A percentile compares a stretch with the other conserved stretches of the same genome.
phyloP scores from a whole-genome alignment of 176 grass and related monocot species.

The Musa schizocarpa region DNA sequence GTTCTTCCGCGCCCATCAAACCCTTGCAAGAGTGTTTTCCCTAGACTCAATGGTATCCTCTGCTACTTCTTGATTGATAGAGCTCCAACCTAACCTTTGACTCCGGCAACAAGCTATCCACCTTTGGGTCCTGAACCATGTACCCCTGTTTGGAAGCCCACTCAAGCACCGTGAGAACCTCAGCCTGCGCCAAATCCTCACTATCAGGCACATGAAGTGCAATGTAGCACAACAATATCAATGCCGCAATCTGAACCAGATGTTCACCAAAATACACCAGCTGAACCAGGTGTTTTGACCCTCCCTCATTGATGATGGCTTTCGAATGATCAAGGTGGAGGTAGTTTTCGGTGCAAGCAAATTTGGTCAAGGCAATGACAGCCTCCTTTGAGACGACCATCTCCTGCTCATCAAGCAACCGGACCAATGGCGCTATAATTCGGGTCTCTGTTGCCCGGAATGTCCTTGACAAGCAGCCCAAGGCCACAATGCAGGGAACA shows the following conservation, averaged over 20 bases:
- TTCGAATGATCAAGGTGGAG: conserved; percentile 83
- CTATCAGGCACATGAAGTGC: conserved; percentile 78
- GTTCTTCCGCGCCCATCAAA: no score
- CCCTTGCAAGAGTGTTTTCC: no score
- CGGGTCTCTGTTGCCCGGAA: conserved; percentile 93
- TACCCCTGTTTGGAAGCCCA: conserved; percentile 80
- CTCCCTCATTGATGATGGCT: conserved; percentile 64
- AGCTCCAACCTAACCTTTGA: conserved; percentile 84
- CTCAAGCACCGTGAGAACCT: conserved; percentile 76
- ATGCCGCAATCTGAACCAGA: conserved; percentile 58
- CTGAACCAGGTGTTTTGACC: conserved; percentile 84
- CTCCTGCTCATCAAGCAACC: conserved; percentile 85
- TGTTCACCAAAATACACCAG: conserved; percentile 90
- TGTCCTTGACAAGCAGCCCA: conserved; percentile 87
- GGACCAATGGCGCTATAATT: conserved; percentile 77
- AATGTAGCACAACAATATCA: conserved; percentile 75
- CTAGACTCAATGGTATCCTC: conserved; percentile 43
- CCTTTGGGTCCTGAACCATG: conserved; percentile 65
- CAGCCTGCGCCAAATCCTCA: conserved; percentile 80
- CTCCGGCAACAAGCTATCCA: conserved; percentile 72
- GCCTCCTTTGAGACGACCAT: conserved; percentile 58
- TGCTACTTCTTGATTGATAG: conserved; percentile 77
- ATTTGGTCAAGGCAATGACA: conserved; percentile 57
- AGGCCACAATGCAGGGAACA: conserved; percentile 65
- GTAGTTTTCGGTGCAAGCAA: conserved; percentile 64